These are phyloP conservation scores for Verticillium nonalfalfae DNA, from an alignment of 2,329 filamentous ascomycete genomes.

Conservation along the genomic window DNA sequence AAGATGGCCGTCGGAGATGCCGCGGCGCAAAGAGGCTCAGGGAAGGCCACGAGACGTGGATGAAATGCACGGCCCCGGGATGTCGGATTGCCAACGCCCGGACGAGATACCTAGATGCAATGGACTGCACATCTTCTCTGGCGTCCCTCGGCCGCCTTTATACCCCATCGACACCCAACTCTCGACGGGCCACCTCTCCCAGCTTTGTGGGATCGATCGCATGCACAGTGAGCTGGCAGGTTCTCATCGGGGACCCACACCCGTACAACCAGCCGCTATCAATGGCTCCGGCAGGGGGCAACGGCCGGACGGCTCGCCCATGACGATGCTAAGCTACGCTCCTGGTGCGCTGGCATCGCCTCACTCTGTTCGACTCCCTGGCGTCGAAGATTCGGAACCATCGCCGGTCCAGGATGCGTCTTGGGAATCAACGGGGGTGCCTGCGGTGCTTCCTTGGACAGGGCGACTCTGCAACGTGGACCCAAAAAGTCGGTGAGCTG, in stretches of 20 bases:
- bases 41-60: neutral
- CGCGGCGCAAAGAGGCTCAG: neutral
- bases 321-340: slow-evolving; percentile 3
- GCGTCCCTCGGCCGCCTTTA: neutral
- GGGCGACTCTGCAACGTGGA: neutral
- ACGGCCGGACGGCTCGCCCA: neutral
- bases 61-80: neutral
- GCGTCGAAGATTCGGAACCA: neutral
- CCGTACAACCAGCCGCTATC: slow-evolving; percentile 10
- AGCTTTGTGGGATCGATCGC: neutral
- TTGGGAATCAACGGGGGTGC: neutral
- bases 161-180: neutral
- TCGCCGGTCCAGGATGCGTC: neutral
- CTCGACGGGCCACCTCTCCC: neutral
- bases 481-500: slow-evolving; percentile 2
- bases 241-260: slow-evolving; percentile 12
- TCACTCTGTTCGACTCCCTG: neutral
- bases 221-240: slow-evolving; percentile 15
- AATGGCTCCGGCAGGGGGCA: slow-evolving; percentile 7
- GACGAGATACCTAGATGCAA: neutral
- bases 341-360: slow-evolving; percentile 1
- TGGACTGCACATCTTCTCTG: neutral
- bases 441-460: neutral
- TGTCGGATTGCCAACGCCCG: no score
- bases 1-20: slow-evolving; percentile 4